phyloP scores from a whole-genome alignment of 2,329 filamentous ascomycete species.

The Teratosphaeria nubilosa region DNA sequence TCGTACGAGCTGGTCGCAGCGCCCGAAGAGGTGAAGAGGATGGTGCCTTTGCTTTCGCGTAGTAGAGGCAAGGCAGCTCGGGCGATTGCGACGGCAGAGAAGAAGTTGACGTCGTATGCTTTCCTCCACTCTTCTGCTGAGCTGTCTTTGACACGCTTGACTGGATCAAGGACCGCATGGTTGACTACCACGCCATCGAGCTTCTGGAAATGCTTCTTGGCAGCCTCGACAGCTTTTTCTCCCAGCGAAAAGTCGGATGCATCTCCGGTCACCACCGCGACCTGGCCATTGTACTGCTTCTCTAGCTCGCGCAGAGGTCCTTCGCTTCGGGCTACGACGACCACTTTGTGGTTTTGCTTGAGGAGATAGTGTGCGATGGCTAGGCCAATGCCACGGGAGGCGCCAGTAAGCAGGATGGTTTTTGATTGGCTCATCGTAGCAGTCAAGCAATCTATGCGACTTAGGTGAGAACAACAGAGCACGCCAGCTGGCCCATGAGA shows the following conservation, averaged over 20 bases:
- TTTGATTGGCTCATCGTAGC: slow-evolving; percentile 18
- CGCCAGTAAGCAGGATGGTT: slow-evolving; percentile 49
- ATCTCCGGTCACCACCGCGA: slow-evolving; percentile 50
- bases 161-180: slow-evolving; percentile 71
- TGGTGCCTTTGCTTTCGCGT: slow-evolving; percentile 56
- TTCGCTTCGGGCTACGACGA: slow-evolving; percentile 46
- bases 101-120: slow-evolving; percentile 75
- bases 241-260: slow-evolving; percentile 45
- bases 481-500: neutral
- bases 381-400: slow-evolving; percentile 56
- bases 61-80: slow-evolving; percentile 61
- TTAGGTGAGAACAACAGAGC: neutral
- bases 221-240: slow-evolving; percentile 52
- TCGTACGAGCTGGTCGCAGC: slow-evolving; percentile 57
- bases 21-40: slow-evolving; percentile 73
- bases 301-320: slow-evolving; percentile 45
- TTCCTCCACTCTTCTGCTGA: slow-evolving; percentile 64
- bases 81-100: slow-evolving; percentile 71
- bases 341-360: slow-evolving; percentile 41
- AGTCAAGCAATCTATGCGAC: neutral
- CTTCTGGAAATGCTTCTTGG: slow-evolving; percentile 51
- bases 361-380: slow-evolving; percentile 52
- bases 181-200: slow-evolving; percentile 82
- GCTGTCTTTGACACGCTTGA: slow-evolving; percentile 58
- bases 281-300: slow-evolving; percentile 41